Percentiles rank a stretch among this genome's conserved stretches.
Evolutionary conservation across 129 eudicot genomes (phyloP).

Genomic region (Flaveria ramosissima): DNA sequence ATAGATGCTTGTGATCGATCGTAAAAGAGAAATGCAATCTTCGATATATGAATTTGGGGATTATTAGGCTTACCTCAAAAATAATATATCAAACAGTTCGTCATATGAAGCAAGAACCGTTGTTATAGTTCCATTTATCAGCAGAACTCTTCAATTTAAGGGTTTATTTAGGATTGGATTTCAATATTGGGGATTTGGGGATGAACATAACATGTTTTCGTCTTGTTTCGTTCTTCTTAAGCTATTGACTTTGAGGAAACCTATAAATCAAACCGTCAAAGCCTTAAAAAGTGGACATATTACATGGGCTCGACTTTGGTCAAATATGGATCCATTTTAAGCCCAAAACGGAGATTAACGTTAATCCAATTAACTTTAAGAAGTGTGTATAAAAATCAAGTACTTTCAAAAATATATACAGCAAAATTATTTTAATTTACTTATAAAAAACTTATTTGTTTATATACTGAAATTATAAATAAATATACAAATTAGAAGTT

Average conservation of each 20-base stretch:
- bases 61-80: background rate
- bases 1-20: no score
- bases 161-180: background rate
- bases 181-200: background rate
- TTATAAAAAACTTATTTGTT: no score
- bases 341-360: background rate
- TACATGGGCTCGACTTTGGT: background rate
- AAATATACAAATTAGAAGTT: no score
- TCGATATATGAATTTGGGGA: background rate
- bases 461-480: no score
- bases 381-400: no score
- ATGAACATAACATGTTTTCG: background rate
- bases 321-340: background rate
- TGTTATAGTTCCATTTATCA: background rate
- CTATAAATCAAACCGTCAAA: background rate
- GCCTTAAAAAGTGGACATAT: background rate
- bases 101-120: background rate
- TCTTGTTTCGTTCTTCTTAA: no score
- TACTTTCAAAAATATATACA: no score
- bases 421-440: no score
- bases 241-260: background rate
- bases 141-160: background rate
- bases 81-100: no score
- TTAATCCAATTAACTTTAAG: no score
- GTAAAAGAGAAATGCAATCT: background rate